phyloP scores from a whole-genome alignment of 176 grass and related monocot genomes.

The Oryza glaberrima region DNA sequence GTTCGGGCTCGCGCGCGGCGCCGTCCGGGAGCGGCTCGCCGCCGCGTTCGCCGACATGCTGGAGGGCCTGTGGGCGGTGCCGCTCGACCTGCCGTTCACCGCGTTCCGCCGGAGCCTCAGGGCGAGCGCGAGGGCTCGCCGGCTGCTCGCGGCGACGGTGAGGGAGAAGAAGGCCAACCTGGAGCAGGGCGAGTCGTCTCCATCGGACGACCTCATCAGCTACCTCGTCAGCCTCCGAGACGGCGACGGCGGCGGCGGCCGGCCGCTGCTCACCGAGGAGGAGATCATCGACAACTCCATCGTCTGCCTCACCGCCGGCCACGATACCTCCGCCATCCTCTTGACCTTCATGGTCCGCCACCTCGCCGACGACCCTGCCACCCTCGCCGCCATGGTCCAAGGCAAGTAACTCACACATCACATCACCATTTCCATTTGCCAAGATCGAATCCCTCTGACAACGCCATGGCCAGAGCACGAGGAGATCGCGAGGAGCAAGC shows the following conservation, averaged over 20 bases:
- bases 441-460: not conserved
- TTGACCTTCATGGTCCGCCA: slow-evolving; percentile 65
- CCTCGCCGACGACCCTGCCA: slow-evolving; percentile 47
- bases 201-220: slow-evolving; percentile 43
- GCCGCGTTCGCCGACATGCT: slow-evolving; percentile 27
- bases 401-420: not conserved
- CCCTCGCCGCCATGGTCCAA: slow-evolving; percentile 36
- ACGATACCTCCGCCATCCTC: slow-evolving; percentile 59
- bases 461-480: slow-evolving; percentile 37
- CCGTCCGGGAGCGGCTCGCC: no score
- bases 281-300: slow-evolving; percentile 62
- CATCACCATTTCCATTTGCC: not conserved
- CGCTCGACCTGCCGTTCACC: slow-evolving; percentile 57
- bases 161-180: slow-evolving; percentile 35
- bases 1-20: not conserved
- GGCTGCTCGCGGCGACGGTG: slow-evolving; percentile 25
- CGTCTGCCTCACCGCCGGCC: slow-evolving; percentile 37
- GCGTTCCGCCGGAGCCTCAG: slow-evolving; percentile 46
- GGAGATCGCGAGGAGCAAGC: slow-evolving; percentile 41
- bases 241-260: not conserved
- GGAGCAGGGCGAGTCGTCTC: slow-evolving; percentile 19
- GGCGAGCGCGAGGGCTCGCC: slow-evolving; percentile 34
- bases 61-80: slow-evolving; percentile 52
- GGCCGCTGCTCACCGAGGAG: slow-evolving; percentile 40
- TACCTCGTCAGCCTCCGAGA: slow-evolving; percentile 36